These are phyloP conservation scores for Parathielavia hyrcaniae DNA, from an alignment of 495 filamentous ascomycete species.

Conservation along the genomic window DNA sequence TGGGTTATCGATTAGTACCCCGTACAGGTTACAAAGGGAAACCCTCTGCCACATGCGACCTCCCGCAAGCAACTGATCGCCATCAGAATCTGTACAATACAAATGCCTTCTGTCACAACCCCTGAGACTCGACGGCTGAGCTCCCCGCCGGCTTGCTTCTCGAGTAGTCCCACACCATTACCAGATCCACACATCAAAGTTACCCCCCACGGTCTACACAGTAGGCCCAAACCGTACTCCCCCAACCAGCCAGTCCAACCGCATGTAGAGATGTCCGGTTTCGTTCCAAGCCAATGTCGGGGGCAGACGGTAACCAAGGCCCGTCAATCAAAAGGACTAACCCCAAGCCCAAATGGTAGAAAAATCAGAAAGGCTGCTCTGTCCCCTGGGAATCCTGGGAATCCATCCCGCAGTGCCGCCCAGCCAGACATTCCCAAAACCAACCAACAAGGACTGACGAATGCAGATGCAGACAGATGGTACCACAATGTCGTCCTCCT, in stretches of 20 bases:
- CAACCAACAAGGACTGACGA: not conserved
- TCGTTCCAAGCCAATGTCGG: not conserved
- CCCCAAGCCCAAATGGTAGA: not conserved
- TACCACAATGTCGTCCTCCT: not conserved
- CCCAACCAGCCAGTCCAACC: not conserved
- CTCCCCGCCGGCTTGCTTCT: not conserved
- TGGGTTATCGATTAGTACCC: not conserved
- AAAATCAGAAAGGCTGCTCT: not conserved
- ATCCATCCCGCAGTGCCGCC: too few relatives aligned
- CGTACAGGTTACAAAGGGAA: too few relatives aligned
- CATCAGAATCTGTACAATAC: constrained; percentile 8
- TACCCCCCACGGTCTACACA: too few relatives aligned
- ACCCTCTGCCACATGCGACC: not conserved
- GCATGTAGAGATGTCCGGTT: not conserved
- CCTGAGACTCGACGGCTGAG: constrained; percentile 8
- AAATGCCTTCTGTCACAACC: too few relatives aligned
- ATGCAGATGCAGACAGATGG: not conserved
- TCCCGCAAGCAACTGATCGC: not conserved
- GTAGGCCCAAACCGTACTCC: not conserved
- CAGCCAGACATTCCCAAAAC: not conserved
- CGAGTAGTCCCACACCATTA: constrained; percentile 11
- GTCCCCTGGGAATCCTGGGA: too few relatives aligned
- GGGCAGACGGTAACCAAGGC: constrained; percentile 7
- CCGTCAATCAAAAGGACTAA: not conserved
- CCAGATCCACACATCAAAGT: not conserved